Percentiles rank a stretch among this genome's conserved stretches.
Conservation (phyloP, 148 eudicot species). For the Chenopodium suecicum region DNA sequence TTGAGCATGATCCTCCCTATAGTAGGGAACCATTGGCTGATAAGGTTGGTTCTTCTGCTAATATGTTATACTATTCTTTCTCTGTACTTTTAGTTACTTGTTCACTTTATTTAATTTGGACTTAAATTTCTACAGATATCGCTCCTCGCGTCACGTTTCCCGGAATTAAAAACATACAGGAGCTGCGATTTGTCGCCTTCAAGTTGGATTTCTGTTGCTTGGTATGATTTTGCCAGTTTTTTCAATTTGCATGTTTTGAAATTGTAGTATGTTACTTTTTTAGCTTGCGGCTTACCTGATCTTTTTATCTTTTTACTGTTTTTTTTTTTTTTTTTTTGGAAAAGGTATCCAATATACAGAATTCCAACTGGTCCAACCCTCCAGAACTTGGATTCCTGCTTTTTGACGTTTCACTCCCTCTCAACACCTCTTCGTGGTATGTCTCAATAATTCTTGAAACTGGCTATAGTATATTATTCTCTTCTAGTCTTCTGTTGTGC, state of each 20-base stretch:
- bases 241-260: background rate
- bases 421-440: conserved; percentile 62
- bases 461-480: background rate
- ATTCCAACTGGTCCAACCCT: conserved; percentile 92
- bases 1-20: conserved; percentile 70
- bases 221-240: conserved; percentile 46
- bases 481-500: background rate
- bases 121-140: conserved; percentile 51
- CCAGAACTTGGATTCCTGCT: conserved; percentile 90
- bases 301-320: background rate
- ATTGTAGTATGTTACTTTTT: background rate
- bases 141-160: conserved; percentile 56
- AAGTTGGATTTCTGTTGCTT: conserved; percentile 96
- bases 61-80: background rate
- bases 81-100: background rate
- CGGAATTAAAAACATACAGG: conserved; percentile 58
- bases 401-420: conserved; percentile 85
- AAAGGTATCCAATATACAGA: conserved; percentile 92
- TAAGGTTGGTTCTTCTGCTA: conserved; percentile 53
- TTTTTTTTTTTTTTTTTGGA: conserved; percentile 4
- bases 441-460: conserved; percentile 13
- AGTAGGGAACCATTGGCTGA: conserved; percentile 87
- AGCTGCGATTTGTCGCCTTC: conserved; percentile 80
- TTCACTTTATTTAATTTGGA: conserved; percentile 1
- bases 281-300: background rate